phyloP scores from a whole-genome alignment of 768 basidiomycete genomes.

The Mrakia frigida region DNA sequence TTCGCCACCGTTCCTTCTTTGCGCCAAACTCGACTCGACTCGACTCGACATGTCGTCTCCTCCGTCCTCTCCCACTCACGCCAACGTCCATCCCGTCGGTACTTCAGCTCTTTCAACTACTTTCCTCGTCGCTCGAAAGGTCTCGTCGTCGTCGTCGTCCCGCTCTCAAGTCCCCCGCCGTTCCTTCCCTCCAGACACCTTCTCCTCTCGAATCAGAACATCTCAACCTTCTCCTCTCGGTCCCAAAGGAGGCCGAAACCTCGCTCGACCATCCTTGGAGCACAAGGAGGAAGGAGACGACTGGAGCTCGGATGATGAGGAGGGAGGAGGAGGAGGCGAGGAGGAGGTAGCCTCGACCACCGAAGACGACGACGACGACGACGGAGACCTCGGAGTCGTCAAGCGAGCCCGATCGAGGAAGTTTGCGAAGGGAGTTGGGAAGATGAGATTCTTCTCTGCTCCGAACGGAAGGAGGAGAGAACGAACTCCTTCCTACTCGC shows the following conservation, averaged over 20 bases:
- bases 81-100: neutral
- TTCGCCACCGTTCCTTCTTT: neutral
- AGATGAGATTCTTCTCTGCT: conserved; percentile 10
- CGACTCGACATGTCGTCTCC: neutral
- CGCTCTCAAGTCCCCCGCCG: neutral
- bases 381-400: conserved; percentile 6
- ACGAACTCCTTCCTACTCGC: neutral
- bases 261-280: too few relatives aligned
- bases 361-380: neutral
- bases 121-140: conserved; percentile 1
- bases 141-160: neutral
- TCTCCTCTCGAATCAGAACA: neutral
- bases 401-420: neutral
- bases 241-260: neutral
- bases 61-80: neutral
- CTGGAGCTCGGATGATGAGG: conserved; percentile 24
- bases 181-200: conserved; percentile 12
- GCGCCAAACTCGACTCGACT: neutral
- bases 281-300: conserved; percentile 3
- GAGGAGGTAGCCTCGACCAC: neutral
- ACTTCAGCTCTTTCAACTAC: neutral
- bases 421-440: neutral
- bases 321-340: neutral
- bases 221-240: conserved; percentile 8
- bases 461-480: neutral